Conservation (phyloP, 1,284 basidiomycete species). For the Irpex sp. region DNA sequence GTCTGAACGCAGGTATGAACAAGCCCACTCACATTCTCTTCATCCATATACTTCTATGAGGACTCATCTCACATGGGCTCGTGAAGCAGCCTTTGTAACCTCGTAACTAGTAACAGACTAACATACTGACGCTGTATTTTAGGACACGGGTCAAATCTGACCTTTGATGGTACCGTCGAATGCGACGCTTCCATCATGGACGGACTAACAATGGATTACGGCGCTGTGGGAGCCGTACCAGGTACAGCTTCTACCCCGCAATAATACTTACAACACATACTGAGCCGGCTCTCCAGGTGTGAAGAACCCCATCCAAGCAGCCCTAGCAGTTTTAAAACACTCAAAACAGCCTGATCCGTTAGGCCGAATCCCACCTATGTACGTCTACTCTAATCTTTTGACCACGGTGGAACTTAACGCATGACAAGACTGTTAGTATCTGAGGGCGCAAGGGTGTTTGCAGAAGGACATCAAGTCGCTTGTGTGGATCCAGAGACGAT, state of each 20-base stretch:
- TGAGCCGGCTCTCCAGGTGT: constrained; percentile 41
- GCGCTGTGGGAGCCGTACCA: constrained; percentile 65
- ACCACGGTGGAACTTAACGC: background rate
- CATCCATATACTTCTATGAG: too few relatives aligned
- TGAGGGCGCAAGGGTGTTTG: constrained; percentile 51
- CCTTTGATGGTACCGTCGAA: constrained; percentile 63
- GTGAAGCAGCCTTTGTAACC: too few relatives aligned
- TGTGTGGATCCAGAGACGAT: constrained; percentile 41
- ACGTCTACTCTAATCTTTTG: background rate
- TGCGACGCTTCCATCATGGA: constrained; percentile 77
- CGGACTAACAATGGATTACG: constrained; percentile 48
- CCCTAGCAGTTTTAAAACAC: constrained; percentile 51
- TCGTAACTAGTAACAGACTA: too few relatives aligned
- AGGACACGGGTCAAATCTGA: constrained; percentile 77
- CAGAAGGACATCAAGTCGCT: constrained; percentile 24
- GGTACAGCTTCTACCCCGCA: constrained; percentile 34
- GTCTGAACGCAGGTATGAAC: constrained; percentile 72
- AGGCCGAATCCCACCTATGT: constrained; percentile 63
- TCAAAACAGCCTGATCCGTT: constrained; percentile 45
- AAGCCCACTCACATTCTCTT: too few relatives aligned
- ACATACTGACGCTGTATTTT: background rate
- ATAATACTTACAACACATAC: background rate
- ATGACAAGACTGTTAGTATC: constrained; percentile 44
- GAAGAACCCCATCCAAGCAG: constrained; percentile 62
- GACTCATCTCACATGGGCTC: too few relatives aligned